Percentiles rank a stretch among this genome's conserved stretches.
These are phyloP conservation scores for Albizia julibrissin DNA, from an alignment of 306 rosid genomes.

Conservation along the genomic window DNA sequence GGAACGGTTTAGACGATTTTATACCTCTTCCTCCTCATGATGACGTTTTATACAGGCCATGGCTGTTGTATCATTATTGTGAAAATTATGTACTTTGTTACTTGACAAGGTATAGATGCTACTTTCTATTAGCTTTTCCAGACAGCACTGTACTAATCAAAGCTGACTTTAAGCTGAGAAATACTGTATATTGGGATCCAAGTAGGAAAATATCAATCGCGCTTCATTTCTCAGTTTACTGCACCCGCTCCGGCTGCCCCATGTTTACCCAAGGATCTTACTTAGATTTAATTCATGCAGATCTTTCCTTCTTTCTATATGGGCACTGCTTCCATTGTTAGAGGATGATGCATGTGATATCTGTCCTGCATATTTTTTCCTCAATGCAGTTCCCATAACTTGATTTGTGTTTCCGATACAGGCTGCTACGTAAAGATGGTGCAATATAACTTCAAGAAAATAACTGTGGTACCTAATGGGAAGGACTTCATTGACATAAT, in stretches of 20 bases:
- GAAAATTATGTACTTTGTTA: neutral
- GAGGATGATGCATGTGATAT: neutral
- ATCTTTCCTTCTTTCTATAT: neutral
- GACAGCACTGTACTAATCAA: neutral
- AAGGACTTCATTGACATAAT: conserved; percentile 78
- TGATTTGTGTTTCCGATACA: neutral
- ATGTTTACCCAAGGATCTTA: neutral
- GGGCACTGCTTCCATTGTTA: neutral
- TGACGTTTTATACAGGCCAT: neutral
- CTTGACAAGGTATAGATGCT: neutral
- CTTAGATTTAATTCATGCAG: neutral
- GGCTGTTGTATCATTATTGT: neutral
- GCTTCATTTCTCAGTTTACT: neutral
- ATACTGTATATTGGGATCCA: neutral
- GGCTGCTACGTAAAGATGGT: conserved; percentile 52
- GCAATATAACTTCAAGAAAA: conserved; percentile 85
- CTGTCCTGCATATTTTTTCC: neutral
- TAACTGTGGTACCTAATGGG: conserved; percentile 89
- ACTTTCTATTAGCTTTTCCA: neutral
- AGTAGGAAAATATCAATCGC: neutral
- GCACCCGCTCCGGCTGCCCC: neutral
- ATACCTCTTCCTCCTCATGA: neutral
- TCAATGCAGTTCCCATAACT: neutral
- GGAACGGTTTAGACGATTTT: neutral
- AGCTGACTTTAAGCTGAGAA: neutral